Evolutionary conservation across 805 yeast species (phyloP).

Genomic region (Candida railenensis): DNA sequence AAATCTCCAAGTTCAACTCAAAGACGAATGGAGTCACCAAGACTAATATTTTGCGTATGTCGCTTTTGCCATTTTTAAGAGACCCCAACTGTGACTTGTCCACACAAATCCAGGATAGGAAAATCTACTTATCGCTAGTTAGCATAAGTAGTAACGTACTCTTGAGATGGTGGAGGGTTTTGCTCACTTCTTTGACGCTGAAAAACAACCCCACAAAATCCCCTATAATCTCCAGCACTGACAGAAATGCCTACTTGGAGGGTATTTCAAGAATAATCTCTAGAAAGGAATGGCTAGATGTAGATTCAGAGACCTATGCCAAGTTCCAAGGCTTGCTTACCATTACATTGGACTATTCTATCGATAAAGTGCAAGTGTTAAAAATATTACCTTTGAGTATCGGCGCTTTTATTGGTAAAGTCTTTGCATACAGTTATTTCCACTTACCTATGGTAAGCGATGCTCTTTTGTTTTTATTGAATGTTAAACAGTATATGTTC

Average conservation of each 20-base stretch:
- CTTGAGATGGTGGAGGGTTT: constrained; percentile 55
- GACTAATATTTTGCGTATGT: constrained; percentile 47
- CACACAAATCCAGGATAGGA: constrained; percentile 10
- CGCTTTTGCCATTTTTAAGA: constrained; percentile 46
- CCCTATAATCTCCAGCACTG: constrained; percentile 40
- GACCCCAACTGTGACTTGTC: constrained; percentile 11
- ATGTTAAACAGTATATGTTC: constrained; percentile 49
- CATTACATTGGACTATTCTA: constrained; percentile 54
- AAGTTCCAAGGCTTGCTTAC: constrained; percentile 37
- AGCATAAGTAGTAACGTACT: constrained; percentile 33
- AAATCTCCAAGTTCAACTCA: constrained; percentile 43
- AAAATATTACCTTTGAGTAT: constrained; percentile 55
- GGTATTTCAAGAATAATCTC: constrained; percentile 51
- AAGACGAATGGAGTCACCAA: constrained; percentile 37
- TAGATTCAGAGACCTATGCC: constrained; percentile 20
- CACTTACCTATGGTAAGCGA: constrained; percentile 54
- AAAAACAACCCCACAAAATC: constrained; percentile 18
- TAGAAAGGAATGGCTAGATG: constrained; percentile 44
- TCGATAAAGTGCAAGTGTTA: constrained; percentile 43
- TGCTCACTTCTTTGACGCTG: constrained; percentile 26
- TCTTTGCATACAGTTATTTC: constrained; percentile 63
- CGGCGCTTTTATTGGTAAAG: constrained; percentile 68
- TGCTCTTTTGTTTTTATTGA: constrained; percentile 55
- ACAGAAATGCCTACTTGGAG: constrained; percentile 53
- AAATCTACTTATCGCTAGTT: constrained; percentile 30